Evolutionary conservation across 768 basidiomycete genomes (phyloP), one percentile per base, ranked within the genome.

Genomic region (Butyriboletus loyo): DNA sequence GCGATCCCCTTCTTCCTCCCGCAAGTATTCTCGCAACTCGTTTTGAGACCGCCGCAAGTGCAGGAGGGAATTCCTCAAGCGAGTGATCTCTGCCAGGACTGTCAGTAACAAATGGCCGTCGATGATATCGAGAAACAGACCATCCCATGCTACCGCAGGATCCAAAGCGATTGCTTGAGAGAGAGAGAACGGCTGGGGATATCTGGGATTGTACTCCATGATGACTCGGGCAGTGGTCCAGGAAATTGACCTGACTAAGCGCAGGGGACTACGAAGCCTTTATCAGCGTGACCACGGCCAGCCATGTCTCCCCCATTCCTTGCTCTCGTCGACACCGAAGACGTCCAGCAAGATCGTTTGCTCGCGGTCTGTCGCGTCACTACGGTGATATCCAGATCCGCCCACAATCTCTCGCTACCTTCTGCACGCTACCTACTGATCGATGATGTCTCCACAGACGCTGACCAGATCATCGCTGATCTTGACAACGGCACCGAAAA

Each of bases 401-500:
- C 8, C 71, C 66, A 40, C 60, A 60, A 43, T 69, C 67, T 35
- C 65, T 63, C 49, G 60, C 57, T 44, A 59, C 66, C 31, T 57
- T 69, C 55, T 58, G 62, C 66, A 67, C 67, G 67, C 71, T 84
- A 80, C 57, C 65, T 89, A 27, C 75, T 87, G 44, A 72, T 85
- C 58, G 82, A 89, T 49, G 72, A 74, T 57, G 54, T 69, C 14
- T 63, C 77, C 11, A 61, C 75, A 39, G 73, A 79, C 45, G 48
- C 78, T n/a, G 84, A 87, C 49, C 73, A 80, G 22, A 75, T 84
- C 60, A 74, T 83, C 51, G 71, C 80, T 21, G 80, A 76, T 75
- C 81, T 99, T 28, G 90, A 98, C 69, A 73, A 73, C 21, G 93
- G 95, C 22, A 82, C 85, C 2, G 80, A 86, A 60, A 94, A 90